Percentiles rank a stretch among this genome's conserved stretches.
Evolutionary conservation across 2,329 filamentous ascomycete genomes (phyloP).

Genomic region (Elsinoe arachidis): DNA sequence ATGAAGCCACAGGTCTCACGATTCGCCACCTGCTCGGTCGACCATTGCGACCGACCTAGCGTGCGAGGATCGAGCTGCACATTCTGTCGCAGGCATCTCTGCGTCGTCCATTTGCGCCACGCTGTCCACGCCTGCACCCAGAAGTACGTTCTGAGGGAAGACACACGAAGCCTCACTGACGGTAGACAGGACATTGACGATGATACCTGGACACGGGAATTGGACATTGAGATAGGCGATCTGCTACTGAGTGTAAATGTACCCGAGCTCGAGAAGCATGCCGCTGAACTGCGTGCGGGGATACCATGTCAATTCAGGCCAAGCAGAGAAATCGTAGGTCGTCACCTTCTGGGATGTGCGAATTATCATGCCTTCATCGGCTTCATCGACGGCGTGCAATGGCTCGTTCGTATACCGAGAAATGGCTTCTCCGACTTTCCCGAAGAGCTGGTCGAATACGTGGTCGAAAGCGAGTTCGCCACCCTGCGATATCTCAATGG

Average conservation of each 20-base stretch:
- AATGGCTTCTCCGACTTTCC: neutral
- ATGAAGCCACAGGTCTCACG: too few species aligned
- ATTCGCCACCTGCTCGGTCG: too few species aligned
- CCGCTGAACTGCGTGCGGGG: neutral
- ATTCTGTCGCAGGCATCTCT: too few species aligned
- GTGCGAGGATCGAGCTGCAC: too few species aligned
- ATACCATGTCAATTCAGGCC: neutral
- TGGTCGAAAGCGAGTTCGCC: conserved; percentile 10
- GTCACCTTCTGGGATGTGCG: neutral
- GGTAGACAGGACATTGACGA: neutral
- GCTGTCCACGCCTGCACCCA: too few species aligned
- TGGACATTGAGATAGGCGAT: neutral
- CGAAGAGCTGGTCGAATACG: neutral
- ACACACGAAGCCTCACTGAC: too few species aligned
- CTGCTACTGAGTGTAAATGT: neutral
- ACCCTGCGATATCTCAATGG: neutral
- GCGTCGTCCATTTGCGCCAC: too few species aligned
- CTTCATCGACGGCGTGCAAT: neutral
- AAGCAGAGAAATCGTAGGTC: neutral
- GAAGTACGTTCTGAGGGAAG: too few species aligned
- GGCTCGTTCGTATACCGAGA: neutral
- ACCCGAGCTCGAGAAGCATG: neutral
- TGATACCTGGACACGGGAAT: neutral
- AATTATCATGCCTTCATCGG: conserved; percentile 3
- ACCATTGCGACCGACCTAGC: too few species aligned